Evolutionary conservation across 2,329 filamentous ascomycete genomes (phyloP), one percentile per base, ranked within the genome.

Genomic region (Neurospora sp.): DNA sequence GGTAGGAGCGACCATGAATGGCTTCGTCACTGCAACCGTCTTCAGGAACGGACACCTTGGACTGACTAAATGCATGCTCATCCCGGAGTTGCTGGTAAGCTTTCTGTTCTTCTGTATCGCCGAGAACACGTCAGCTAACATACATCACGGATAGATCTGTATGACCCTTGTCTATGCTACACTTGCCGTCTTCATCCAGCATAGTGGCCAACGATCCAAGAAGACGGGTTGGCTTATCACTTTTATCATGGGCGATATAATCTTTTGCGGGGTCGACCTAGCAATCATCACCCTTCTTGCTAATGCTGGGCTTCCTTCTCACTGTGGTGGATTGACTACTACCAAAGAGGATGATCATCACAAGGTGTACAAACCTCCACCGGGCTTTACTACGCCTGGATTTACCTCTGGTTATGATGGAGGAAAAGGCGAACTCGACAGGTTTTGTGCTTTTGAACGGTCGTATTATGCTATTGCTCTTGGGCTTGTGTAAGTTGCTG

Each of bases 31-130:
- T 2, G 76, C 76, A 36, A 76, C 75, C 43, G 76, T 80, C 33
- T 73, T 77, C 33, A 62, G 4, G 52, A 42, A 68, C 38, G 76
- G 77, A 19, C 69, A 68, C 1, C 72, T 79, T 8, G 77, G 76
- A 8, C 71, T 78, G 11, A 71, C 77, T 9, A 38, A 73, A 1
- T 73, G 71, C 17, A 77, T 81, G 76, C 70, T 77, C 28, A 70
- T 76, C 10, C 70, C 81, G 28, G 78, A 81, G 73, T 70, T 79
- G 67, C 72, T 81, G 77, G 80, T 81, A 74, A 71, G 78, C 23
- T 40, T 28, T 66, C n/a, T 62, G 15, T 42, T 33, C 10, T 67
- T 13, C 15, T 67, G 38, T 13, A 33, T 69, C 52, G 8, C 43
- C 17, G 33, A 33, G 71, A 28, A 17, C 38, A 7, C 68, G 52